Evolutionary conservation across 441 rosid species (phyloP).

Genomic region (Codiaeum variegatum): DNA sequence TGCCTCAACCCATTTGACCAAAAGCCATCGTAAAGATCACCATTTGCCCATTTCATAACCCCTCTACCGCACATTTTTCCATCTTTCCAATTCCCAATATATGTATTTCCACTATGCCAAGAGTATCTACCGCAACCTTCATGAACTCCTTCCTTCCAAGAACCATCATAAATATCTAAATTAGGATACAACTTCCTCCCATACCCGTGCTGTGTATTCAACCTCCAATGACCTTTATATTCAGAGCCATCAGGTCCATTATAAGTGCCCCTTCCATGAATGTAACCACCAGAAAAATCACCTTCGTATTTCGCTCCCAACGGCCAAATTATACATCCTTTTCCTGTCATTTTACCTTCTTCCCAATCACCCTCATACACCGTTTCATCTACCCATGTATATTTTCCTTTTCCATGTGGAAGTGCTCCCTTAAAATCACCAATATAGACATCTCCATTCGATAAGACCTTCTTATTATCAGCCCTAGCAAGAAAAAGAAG

Average conservation of each 20-base stretch:
- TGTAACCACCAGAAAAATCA: constrained; percentile 77
- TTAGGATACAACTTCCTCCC: constrained; percentile 75
- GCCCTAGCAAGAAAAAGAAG: constrained; percentile 35
- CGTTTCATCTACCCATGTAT: constrained; percentile 66
- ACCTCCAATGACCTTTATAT: constrained; percentile 80
- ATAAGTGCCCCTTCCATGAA: constrained; percentile 77
- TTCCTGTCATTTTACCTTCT: constrained; percentile 78
- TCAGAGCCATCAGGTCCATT: constrained; percentile 54
- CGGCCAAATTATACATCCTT: constrained; percentile 64
- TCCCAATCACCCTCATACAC: constrained; percentile 91
- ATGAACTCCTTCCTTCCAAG: constrained; percentile 86
- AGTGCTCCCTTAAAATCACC: constrained; percentile 58
- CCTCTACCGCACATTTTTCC: constrained; percentile 92
- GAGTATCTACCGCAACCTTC: constrained; percentile 80
- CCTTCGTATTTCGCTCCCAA: constrained; percentile 82
- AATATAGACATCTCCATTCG: constrained; percentile 64
- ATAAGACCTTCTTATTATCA: constrained; percentile 37
- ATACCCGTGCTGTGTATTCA: constrained; percentile 76
- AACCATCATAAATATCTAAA: constrained; percentile 79
- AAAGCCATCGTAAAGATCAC: constrained; percentile 75
- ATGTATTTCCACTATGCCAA: constrained; percentile 75
- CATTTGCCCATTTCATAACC: constrained; percentile 84
- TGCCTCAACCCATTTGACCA: constrained; percentile 81
- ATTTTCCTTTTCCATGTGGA: constrained; percentile 81
- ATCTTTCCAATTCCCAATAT: constrained; percentile 77